phyloP scores from a whole-genome alignment of 2,329 filamentous ascomycete species.

The Beauveria sp. region DNA sequence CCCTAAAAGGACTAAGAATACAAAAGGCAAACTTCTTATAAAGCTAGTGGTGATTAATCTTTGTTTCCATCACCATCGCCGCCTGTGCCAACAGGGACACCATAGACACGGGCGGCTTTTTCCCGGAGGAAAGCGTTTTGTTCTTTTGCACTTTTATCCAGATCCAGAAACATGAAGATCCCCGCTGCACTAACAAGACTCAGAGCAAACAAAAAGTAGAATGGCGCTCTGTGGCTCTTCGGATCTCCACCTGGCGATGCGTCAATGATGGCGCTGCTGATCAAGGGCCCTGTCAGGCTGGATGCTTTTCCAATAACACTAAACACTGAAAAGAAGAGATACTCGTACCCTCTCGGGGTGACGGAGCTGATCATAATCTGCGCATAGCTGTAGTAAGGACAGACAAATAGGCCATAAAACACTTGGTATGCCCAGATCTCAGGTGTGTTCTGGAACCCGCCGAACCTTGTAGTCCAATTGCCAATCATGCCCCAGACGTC shows the following conservation, averaged over 20 bases:
- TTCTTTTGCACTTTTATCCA: conserved; percentile 51
- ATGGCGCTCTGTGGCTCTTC: conserved; percentile 52
- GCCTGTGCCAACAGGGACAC: background rate
- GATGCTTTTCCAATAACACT: conserved; percentile 61
- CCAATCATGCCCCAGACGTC: conserved; percentile 41
- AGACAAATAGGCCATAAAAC: conserved; percentile 59
- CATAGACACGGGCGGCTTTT: conserved; percentile 14
- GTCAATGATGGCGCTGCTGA: conserved; percentile 62
- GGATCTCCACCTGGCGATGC: conserved; percentile 34
- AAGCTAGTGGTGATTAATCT: too few species aligned
- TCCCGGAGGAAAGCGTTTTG: conserved; percentile 45
- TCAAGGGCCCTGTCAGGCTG: conserved; percentile 59
- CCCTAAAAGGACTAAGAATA: too few species aligned
- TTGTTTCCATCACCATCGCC: background rate
- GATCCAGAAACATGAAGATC: conserved; percentile 48
- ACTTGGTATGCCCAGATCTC: conserved; percentile 37
- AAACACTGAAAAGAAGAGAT: conserved; percentile 49
- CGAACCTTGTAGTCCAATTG: conserved; percentile 35
- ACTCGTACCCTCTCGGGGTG: conserved; percentile 59
- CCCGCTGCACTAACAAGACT: conserved; percentile 46
- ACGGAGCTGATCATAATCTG: conserved; percentile 66
- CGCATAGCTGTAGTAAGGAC: conserved; percentile 62
- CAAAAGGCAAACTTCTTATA: background rate
- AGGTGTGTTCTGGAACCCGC: conserved; percentile 34
- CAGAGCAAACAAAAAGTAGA: conserved; percentile 57